phyloP scores from a whole-genome alignment of 2,329 filamentous ascomycete genomes.

The Hymenoscyphus fructigenus region DNA sequence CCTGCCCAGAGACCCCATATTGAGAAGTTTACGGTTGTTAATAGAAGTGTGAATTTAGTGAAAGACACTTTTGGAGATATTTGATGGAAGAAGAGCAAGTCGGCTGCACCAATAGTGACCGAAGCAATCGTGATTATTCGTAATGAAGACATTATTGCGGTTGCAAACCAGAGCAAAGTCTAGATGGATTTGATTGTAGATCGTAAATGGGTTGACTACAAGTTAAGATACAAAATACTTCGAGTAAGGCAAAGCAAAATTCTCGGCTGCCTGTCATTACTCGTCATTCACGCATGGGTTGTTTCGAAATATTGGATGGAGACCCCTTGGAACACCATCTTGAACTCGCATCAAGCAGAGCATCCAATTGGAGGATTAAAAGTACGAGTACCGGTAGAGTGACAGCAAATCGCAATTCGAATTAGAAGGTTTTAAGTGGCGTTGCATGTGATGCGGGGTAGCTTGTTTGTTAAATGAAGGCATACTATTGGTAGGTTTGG shows the following conservation, averaged over 20 bases:
- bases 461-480: neutral
- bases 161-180: no score
- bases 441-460: slow-evolving; percentile 2
- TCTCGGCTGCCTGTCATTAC: neutral
- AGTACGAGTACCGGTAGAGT: neutral
- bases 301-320: slow-evolving; percentile 3
- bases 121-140: neutral
- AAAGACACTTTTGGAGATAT: slow-evolving; percentile 17
- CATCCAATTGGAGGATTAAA: neutral
- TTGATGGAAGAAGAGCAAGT: slow-evolving; percentile 21
- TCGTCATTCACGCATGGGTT: neutral
- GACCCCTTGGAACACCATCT: neutral
- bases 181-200: neutral
- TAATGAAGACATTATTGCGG: neutral
- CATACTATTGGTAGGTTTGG: neutral
- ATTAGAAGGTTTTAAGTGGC: neutral
- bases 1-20: slow-evolving; percentile 22
- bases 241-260: no score
- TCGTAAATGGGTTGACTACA: no score
- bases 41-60: slow-evolving; percentile 20
- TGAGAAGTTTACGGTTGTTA: slow-evolving; percentile 14
- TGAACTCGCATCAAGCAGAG: neutral
- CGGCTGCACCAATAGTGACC: neutral
- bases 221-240: neutral
- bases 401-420: neutral